These are phyloP conservation scores for Elsinoe perseae DNA, from an alignment of 2,329 filamentous ascomycete genomes.

Conservation along the genomic window DNA sequence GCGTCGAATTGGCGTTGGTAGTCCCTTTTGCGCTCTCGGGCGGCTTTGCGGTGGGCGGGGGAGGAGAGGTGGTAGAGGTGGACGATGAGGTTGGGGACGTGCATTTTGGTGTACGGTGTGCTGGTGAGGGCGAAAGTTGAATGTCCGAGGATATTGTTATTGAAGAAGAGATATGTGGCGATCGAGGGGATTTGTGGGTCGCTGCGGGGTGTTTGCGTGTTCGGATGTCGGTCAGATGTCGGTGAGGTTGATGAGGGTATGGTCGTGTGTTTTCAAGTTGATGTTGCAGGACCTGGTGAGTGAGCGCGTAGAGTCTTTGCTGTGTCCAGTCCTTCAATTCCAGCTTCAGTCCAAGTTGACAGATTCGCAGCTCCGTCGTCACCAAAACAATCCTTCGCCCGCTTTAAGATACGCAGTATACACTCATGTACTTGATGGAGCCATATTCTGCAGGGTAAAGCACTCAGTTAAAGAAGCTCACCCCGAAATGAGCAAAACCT, in stretches of 20 bases:
- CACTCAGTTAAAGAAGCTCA: not conserved
- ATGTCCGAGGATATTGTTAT: too few relatives aligned
- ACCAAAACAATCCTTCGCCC: not conserved
- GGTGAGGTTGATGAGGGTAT: not conserved
- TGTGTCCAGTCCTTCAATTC: not conserved
- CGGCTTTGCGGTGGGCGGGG: slow-evolving; percentile 8
- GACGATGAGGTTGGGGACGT: slow-evolving; percentile 12
- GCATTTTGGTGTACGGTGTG: not conserved
- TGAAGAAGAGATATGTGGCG: too few relatives aligned
- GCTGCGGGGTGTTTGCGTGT: not conserved
- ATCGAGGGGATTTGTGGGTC: too few relatives aligned
- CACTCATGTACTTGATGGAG: not conserved
- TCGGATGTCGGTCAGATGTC: not conserved
- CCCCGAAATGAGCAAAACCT: not conserved
- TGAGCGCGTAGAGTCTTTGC: not conserved
- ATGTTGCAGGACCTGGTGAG: not conserved
- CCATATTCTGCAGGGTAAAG: not conserved
- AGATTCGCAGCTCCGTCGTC: not conserved
- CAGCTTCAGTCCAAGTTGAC: not conserved
- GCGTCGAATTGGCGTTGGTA: slow-evolving; percentile 2
- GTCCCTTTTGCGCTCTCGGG: slow-evolving; percentile 9
- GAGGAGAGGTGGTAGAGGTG: slow-evolving; percentile 8
- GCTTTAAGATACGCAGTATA: not conserved
- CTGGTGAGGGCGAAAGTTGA: too few relatives aligned
- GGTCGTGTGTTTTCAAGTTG: too few relatives aligned